Conservation (phyloP, 768 basidiomycete genomes). For the Lactarius evosmus region DNA sequence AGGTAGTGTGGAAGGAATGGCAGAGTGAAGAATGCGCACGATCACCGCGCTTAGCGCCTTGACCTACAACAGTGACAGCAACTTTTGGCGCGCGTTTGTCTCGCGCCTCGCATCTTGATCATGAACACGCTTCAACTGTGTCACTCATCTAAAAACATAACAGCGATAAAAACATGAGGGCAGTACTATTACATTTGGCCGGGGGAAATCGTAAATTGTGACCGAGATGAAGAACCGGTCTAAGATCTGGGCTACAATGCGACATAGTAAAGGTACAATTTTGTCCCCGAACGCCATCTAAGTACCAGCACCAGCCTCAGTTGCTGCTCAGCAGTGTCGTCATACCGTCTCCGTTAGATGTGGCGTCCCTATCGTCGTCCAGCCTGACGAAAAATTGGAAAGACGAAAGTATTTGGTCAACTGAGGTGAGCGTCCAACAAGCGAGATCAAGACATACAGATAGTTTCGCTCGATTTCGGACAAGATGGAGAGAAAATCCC, state of each 20-base stretch:
- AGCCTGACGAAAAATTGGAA: slow-evolving; percentile 39
- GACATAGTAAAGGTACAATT: slow-evolving; percentile 15
- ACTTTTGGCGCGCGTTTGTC: too few relatives aligned
- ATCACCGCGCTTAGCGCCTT: slow-evolving; percentile 2
- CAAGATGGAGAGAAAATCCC: slow-evolving; percentile 89
- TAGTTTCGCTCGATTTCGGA: slow-evolving; percentile 92
- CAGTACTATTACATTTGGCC: slow-evolving; percentile 10
- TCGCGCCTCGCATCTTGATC: too few relatives aligned
- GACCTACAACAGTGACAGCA: too few relatives aligned
- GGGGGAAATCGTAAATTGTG: slow-evolving; percentile 18
- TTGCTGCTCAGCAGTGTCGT: slow-evolving; percentile 32
- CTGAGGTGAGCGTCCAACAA: neutral
- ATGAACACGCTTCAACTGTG: too few relatives aligned
- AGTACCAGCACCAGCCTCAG: slow-evolving; percentile 4
- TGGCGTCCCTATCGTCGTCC: slow-evolving; percentile 67
- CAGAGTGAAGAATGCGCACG: neutral
- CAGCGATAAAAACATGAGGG: slow-evolving; percentile 9
- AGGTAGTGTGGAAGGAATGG: neutral
- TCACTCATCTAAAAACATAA: too few relatives aligned
- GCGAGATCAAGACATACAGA: slow-evolving; percentile 46
- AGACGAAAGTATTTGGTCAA: neutral
- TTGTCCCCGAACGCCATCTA: slow-evolving; percentile 7
- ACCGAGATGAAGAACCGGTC: slow-evolving; percentile 9
- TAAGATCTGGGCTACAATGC: slow-evolving; percentile 13
- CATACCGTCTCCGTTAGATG: slow-evolving; percentile 57